Conservation (phyloP, 371 early-diverging fungal species). For the Lichtheimia corymbifera region DNA sequence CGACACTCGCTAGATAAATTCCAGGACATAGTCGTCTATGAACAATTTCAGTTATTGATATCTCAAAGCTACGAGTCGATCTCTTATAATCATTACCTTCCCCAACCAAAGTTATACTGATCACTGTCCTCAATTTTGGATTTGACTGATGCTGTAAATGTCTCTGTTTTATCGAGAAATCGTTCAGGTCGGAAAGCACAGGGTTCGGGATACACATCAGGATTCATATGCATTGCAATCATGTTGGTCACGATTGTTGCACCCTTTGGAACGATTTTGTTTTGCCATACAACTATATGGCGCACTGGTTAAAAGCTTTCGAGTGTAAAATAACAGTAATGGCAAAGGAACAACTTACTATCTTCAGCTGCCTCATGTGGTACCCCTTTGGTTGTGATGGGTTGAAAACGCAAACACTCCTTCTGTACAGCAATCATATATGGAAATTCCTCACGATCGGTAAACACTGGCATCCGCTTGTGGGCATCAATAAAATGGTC, state of each 20-base stretch:
- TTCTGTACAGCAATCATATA: slow-evolving; percentile 20
- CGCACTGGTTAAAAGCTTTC: slow-evolving; percentile 19
- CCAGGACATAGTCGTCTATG: slow-evolving; percentile 17
- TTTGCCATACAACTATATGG: slow-evolving; percentile 6
- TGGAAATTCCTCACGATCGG: slow-evolving; percentile 19
- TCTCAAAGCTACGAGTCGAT: background rate
- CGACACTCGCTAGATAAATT: slow-evolving; percentile 14
- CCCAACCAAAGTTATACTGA: slow-evolving; percentile 21
- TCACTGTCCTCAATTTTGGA: slow-evolving; percentile 13
- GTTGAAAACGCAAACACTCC: slow-evolving; percentile 27
- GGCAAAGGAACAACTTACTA: slow-evolving; percentile 7
- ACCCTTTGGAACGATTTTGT: slow-evolving; percentile 34
- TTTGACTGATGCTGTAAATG: slow-evolving; percentile 17
- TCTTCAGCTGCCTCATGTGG: slow-evolving; percentile 24
- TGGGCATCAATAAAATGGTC: slow-evolving; percentile 15
- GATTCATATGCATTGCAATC: slow-evolving; percentile 20
- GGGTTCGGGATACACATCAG: slow-evolving; percentile 7
- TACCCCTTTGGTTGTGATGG: slow-evolving; percentile 11
- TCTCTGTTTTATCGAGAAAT: slow-evolving; percentile 12
- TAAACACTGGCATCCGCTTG: slow-evolving; percentile 15
- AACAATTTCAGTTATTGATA: background rate
- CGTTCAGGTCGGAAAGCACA: slow-evolving; percentile 25
- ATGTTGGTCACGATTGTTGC: slow-evolving; percentile 24
- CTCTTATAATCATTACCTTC: slow-evolving; percentile 1
- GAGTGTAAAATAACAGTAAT: background rate